Percentiles rank a stretch among this genome's conserved stretches.
phyloP scores from a whole-genome alignment of 306 rosid genomes.

The Lathyrus oleraceus region DNA sequence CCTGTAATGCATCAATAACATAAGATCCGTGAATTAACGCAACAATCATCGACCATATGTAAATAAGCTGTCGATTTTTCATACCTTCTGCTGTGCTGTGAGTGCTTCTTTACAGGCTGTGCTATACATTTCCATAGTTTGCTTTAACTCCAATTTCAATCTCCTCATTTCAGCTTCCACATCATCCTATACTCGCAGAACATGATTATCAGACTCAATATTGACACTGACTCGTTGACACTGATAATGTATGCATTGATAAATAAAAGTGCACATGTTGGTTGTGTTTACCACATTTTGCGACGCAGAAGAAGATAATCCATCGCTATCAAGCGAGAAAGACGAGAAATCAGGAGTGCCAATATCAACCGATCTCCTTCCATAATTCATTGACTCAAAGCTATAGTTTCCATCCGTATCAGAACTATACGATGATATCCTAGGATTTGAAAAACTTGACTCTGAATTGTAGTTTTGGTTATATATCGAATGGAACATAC shows the following conservation, averaged over 20 bases:
- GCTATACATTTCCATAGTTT: slow-evolving; percentile 97
- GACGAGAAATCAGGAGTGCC: slow-evolving; percentile 61
- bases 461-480: slow-evolving; percentile 48
- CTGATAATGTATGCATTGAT: too few species aligned
- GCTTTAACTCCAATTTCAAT: slow-evolving; percentile 87
- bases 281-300: slow-evolving; percentile 53
- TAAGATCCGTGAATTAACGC: background rate
- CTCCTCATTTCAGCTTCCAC: slow-evolving; percentile 94
- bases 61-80: background rate
- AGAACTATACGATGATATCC: slow-evolving; percentile 64
- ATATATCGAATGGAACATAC: slow-evolving; percentile 42
- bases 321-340: slow-evolving; percentile 67
- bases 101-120: slow-evolving; percentile 97
- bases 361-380: slow-evolving; percentile 60
- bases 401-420: slow-evolving; percentile 58
- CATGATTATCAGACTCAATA: slow-evolving; percentile 11
- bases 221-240: too few species aligned
- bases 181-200: slow-evolving; percentile 65
- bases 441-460: slow-evolving; percentile 45
- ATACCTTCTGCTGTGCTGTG: slow-evolving; percentile 79
- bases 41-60: background rate
- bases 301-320: slow-evolving; percentile 48
- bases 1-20: slow-evolving; percentile 44
- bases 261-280: background rate
- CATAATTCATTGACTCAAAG: slow-evolving; percentile 59